A percentile compares a stretch with the other conserved stretches of the same genome.
These are phyloP conservation scores for Phytophthora macrochlamydospora DNA, from an alignment of 352 stramenopile genomes.

Conservation along the genomic window DNA sequence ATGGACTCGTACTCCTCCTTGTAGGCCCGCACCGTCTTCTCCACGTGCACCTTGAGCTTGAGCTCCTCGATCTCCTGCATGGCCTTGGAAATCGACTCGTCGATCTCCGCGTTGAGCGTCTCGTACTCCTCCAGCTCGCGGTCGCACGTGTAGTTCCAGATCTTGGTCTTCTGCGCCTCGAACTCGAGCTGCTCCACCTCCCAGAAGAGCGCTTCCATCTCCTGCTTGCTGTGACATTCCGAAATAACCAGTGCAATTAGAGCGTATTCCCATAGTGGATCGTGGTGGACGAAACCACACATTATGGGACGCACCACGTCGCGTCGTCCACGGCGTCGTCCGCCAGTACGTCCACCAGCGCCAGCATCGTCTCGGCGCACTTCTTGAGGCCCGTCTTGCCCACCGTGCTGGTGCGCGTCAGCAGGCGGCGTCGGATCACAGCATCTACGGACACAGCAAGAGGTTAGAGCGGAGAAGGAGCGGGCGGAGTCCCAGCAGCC, in stretches of 20 bases:
- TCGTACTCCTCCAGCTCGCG: constrained; percentile 85
- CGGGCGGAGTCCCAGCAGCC: neutral
- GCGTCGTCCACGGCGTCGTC: constrained; percentile 67
- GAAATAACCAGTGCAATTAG: neutral
- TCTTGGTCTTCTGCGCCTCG: constrained; percentile 82
- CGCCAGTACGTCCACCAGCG: constrained; percentile 61
- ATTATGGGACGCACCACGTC: constrained; percentile 37
- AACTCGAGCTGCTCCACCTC: constrained; percentile 87
- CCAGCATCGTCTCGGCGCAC: constrained; percentile 73
- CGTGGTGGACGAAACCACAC: neutral
- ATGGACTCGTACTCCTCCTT: constrained; percentile 91
- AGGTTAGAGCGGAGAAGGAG: neutral
- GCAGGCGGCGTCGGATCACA: constrained; percentile 72
- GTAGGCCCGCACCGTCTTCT: constrained; percentile 79
- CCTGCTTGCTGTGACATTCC: constrained; percentile 47
- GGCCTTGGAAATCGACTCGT: constrained; percentile 68
- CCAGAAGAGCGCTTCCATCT: constrained; percentile 82
- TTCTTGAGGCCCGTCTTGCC: constrained; percentile 84
- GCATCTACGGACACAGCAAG: constrained; percentile 36
- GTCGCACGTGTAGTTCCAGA: constrained; percentile 83
- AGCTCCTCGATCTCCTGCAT: constrained; percentile 79
- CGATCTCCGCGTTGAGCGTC: constrained; percentile 80
- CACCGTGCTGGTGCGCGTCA: constrained; percentile 81
- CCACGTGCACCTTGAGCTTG: constrained; percentile 73
- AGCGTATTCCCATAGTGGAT: neutral